Evolutionary conservation across 176 grass and related monocot species (phyloP).

Genomic region (Carex parvula): DNA sequence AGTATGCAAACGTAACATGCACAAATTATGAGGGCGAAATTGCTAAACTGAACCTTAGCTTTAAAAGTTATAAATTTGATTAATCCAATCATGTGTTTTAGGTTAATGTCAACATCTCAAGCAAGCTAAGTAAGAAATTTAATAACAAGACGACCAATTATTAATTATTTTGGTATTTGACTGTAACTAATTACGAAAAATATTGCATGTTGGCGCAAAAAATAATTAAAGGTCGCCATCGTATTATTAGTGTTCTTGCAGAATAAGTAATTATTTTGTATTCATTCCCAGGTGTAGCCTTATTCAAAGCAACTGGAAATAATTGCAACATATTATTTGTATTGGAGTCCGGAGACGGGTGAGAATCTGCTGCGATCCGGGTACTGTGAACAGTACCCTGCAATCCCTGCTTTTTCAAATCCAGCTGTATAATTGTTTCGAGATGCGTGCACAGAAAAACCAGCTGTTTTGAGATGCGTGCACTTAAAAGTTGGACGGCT

Average conservation of each 20-base stretch:
- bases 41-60: not conserved
- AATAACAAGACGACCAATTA: not conserved
- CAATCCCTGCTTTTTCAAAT: too few species aligned
- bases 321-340: not conserved
- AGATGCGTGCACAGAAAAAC: too few species aligned
- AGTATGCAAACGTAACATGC: not conserved
- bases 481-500: too few species aligned
- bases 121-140: slow-evolving; percentile 1
- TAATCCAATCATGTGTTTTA: not conserved
- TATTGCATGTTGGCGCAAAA: not conserved
- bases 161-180: not conserved
- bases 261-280: not conserved
- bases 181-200: not conserved
- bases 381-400: too few species aligned
- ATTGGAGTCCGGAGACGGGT: too few species aligned
- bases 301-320: not conserved
- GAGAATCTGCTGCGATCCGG: too few species aligned
- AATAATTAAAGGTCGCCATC: too few species aligned
- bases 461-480: too few species aligned
- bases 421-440: too few species aligned
- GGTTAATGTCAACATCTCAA: not conserved
- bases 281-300: not conserved
- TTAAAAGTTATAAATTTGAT: not conserved
- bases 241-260: not conserved
- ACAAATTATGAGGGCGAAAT: not conserved